A percentile compares a stretch with the other conserved stretches of the same genome.
These are phyloP conservation scores for Sphaerulina musiva DNA, from an alignment of 2,329 filamentous ascomycete genomes.

Conservation along the genomic window DNA sequence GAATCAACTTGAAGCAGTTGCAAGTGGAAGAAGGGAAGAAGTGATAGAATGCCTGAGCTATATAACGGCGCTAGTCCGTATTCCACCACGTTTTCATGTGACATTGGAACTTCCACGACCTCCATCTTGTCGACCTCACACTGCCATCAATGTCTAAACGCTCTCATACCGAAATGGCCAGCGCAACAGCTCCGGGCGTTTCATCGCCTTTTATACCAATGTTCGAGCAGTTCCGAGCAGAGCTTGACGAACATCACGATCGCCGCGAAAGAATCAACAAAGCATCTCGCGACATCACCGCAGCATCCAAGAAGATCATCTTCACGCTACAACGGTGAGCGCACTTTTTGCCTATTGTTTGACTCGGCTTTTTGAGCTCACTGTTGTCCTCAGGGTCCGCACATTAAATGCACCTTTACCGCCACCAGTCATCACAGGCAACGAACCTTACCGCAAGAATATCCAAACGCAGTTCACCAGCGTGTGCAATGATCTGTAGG, in stretches of 20 bases:
- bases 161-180: constrained; percentile 21
- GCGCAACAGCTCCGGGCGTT: constrained; percentile 4
- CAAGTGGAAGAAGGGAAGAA: too few species aligned
- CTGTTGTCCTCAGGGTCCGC: constrained; percentile 50
- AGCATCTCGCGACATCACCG: constrained; percentile 84
- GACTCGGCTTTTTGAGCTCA: not conserved
- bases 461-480: constrained; percentile 63
- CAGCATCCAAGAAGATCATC: constrained; percentile 93
- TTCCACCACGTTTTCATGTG: not conserved
- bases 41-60: too few species aligned
- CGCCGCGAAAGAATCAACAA: constrained; percentile 85
- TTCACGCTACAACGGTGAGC: constrained; percentile 71
- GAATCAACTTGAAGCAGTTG: too few species aligned
- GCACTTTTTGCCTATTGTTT: not conserved
- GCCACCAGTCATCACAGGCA: constrained; percentile 61
- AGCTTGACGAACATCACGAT: constrained; percentile 92
- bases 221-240: constrained; percentile 78
- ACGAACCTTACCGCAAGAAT: constrained; percentile 60
- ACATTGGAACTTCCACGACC: not conserved
- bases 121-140: not conserved
- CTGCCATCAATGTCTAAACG: constrained; percentile 16
- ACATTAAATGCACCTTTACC: constrained; percentile 56
- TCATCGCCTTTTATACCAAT: constrained; percentile 54
- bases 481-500: constrained; percentile 61
- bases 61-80: not conserved